Conservation (phyloP, 139 green algal species). For the Medakamo hakoo region DNA sequence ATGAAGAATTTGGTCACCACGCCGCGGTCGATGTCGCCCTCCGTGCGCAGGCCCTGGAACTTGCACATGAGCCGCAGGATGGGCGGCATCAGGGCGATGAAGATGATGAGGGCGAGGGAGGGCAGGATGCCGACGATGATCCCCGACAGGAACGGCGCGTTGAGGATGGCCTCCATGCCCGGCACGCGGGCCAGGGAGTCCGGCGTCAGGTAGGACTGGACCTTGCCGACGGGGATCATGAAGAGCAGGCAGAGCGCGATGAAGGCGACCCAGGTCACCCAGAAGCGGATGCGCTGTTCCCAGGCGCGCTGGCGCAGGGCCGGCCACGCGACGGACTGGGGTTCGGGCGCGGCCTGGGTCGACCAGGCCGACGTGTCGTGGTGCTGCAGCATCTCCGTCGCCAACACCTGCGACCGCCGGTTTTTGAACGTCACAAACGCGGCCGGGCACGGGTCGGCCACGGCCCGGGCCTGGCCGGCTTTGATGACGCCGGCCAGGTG, state of each 20-base stretch:
- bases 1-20: neutral
- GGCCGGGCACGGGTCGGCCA: slow-evolving; percentile 9
- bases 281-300: slow-evolving; percentile 5
- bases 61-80: neutral
- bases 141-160: neutral
- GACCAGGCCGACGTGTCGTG: slow-evolving; percentile 27
- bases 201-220: slow-evolving; percentile 21
- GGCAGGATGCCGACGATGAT: neutral
- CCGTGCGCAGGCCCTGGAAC: neutral
- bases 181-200: no score
- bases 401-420: slow-evolving; percentile 19
- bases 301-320: slow-evolving; percentile 11
- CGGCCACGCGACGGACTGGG: slow-evolving; percentile 10
- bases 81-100: neutral
- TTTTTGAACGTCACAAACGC: slow-evolving; percentile 45
- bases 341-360: slow-evolving; percentile 15
- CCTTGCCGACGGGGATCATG: slow-evolving; percentile 7
- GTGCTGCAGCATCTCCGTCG: slow-evolving; percentile 20
- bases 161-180: neutral
- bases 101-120: neutral
- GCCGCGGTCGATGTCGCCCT: neutral
- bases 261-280: slow-evolving; percentile 15
- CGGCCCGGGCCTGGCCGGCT: neutral
- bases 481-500: slow-evolving; percentile 1
- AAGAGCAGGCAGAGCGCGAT: slow-evolving; percentile 14